Conservation (phyloP, 2,329 filamentous ascomycete species). For the Trichoderma endophyticum region DNA sequence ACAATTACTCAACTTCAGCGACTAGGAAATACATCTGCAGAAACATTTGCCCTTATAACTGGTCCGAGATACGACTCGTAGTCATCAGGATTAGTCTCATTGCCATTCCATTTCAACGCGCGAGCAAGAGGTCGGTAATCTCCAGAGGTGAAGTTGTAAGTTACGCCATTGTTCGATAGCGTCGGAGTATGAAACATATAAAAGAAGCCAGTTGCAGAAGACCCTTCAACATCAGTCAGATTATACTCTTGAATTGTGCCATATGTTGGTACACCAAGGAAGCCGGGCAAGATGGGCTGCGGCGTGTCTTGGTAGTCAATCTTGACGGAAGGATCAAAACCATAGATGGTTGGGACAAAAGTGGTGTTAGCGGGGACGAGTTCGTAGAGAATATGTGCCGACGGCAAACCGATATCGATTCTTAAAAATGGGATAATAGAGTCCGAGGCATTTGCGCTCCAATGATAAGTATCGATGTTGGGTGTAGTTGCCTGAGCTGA, state of each 20-base stretch:
- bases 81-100: background rate
- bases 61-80: slow-evolving; percentile 3
- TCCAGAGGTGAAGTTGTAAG: background rate
- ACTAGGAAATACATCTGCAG: background rate
- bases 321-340: background rate
- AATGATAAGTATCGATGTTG: background rate
- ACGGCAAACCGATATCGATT: background rate
- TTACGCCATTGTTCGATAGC: background rate
- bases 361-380: background rate
- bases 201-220: background rate
- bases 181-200: background rate
- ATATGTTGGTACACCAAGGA: background rate
- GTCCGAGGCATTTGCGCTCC: background rate
- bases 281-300: background rate
- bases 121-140: slow-evolving; percentile 9
- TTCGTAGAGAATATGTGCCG: background rate
- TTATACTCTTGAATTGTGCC: background rate
- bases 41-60: background rate
- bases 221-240: background rate
- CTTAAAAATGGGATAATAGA: background rate
- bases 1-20: too few relatives aligned
- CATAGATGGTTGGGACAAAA: background rate
- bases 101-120: background rate
- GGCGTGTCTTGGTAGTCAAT: background rate
- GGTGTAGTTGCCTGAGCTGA: background rate